phyloP scores from a whole-genome alignment of 2,329 filamentous ascomycete genomes.

The Fusarium staphyleae region DNA sequence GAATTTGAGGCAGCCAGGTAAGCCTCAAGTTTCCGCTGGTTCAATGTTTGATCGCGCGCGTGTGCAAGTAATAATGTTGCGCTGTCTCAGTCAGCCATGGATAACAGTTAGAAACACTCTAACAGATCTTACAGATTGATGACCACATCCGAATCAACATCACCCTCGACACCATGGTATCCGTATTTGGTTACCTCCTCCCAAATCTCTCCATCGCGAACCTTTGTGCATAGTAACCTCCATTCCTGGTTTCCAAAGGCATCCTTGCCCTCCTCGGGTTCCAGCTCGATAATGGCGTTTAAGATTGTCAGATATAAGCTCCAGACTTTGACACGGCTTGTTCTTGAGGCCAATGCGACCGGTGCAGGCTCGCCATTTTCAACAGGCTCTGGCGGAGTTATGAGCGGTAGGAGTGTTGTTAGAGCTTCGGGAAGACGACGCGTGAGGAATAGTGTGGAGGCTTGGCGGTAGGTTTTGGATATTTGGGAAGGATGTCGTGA shows the following conservation, averaged over 20 bases:
- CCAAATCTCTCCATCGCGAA: conserved; percentile 92
- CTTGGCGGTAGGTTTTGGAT: conserved; percentile 92
- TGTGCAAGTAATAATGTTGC: conserved; percentile 92
- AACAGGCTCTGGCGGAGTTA: conserved; percentile 64
- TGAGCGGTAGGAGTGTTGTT: conserved; percentile 82
- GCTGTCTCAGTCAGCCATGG: conserved; percentile 55
- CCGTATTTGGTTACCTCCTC: conserved; percentile 88
- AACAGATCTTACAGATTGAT: conserved; percentile 73
- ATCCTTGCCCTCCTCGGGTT: conserved; percentile 87
- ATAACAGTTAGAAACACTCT: conserved; percentile 12
- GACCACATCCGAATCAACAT: conserved; percentile 93
- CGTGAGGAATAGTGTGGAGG: conserved; percentile 92
- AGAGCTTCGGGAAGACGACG: conserved; percentile 90
- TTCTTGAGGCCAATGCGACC: conserved; percentile 79
- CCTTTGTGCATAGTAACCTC: conserved; percentile 81
- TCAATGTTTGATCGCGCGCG: conserved; percentile 80
- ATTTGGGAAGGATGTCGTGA: conserved; percentile 74
- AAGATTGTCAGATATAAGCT: conserved; percentile 93
- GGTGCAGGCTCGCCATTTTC: conserved; percentile 69
- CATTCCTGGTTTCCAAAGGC: conserved; percentile 87
- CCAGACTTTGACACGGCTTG: conserved; percentile 93
- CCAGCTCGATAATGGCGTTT: conserved; percentile 89
- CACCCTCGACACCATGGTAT: conserved; percentile 86
- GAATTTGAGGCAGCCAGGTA: conserved; percentile 82
- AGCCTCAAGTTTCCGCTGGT: conserved; percentile 86